Percentiles rank a stretch among this genome's conserved stretches.
Conservation (phyloP, 805 yeast species). For the Saccharomyces jurei region DNA sequence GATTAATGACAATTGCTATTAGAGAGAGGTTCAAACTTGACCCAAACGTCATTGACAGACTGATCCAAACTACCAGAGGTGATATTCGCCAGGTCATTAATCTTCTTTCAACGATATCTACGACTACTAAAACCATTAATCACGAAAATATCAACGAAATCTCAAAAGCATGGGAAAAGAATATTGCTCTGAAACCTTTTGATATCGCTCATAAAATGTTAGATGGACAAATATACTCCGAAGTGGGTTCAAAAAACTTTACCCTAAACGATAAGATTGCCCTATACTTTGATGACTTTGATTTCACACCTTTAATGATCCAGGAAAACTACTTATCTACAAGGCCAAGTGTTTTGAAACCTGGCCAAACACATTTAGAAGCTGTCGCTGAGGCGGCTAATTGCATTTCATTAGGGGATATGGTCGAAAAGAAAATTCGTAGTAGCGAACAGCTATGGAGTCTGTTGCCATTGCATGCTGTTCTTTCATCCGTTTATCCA, state of each 20-base stretch:
- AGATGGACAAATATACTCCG: conserved; percentile 49
- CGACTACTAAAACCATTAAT: conserved; percentile 52
- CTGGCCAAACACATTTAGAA: conserved; percentile 47
- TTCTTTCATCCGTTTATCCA: conserved; percentile 78
- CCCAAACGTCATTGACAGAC: conserved; percentile 70
- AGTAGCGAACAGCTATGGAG: conserved; percentile 94
- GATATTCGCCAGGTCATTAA: conserved; percentile 94
- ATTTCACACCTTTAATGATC: conserved; percentile 89
- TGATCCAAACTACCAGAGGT: conserved; percentile 76
- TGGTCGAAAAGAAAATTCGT: conserved; percentile 73
- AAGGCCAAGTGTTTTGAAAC: conserved; percentile 41
- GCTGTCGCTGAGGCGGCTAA: conserved; percentile 75
- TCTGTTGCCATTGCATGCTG: conserved; percentile 82
- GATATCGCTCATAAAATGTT: conserved; percentile 72
- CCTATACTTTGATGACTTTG: conserved; percentile 88
- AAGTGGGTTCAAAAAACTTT: conserved; percentile 36
- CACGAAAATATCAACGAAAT: conserved; percentile 56
- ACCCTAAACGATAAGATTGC: conserved; percentile 76
- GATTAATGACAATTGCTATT: conserved; percentile 84
- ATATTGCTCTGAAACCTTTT: conserved; percentile 83
- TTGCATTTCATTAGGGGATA: conserved; percentile 75
- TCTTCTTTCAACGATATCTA: conserved; percentile 74
- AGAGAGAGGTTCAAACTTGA: conserved; percentile 77
- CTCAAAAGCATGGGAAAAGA: conserved; percentile 75
- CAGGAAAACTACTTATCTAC: conserved; percentile 84